Evolutionary conservation across 1,139 yeast genomes (phyloP), one percentile per base, ranked within the genome.

Genomic region (Groenewaldozyma auringiensis): DNA sequence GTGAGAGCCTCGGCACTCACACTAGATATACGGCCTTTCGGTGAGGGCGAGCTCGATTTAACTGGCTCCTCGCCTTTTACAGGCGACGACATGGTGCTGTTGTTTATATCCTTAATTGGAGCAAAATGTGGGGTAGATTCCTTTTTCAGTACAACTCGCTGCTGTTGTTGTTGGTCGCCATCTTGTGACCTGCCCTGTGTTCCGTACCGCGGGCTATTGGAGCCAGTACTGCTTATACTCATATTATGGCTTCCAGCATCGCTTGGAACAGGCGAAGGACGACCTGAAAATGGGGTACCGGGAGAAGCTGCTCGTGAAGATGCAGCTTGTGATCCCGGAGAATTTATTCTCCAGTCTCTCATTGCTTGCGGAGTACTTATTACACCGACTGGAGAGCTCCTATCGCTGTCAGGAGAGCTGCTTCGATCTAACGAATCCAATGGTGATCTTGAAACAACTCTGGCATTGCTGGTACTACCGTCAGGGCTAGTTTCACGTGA

Each of bases 1-100:
- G 39, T 20, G 13, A 32, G 17, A 21, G 46, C 37, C 11, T 33
- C 21, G 14, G 39, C 32, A 2, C 47, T 42, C 4, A 42, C 37
- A 18, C 9, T 27, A 27, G 16, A 14, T n/a, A n/a, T n/a, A n/a
- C n/a, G n/a, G 16, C 37, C 33, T 20, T 32, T 18, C 11, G 40
- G 22, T 21, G 32, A 27, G 11, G 36, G 11, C 14, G 42, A 27
- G 2, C 35, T 29, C 25, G 21, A 31, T 13, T 36, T 40, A 3
- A 36, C 17, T 11, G 38, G 22, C 11, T 25, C 29, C 11, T 25
- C 29, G 6, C 11, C 11, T 8, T 25, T 25, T 8, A 8, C 29
- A 8, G 29, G 29, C 11, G 29, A 37, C n/a, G 38, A 27, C n/a
- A n/a, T n/a, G n/a, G n/a, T n/a, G n/a, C n/a, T n/a, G n/a, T n/a